Percentiles rank a stretch among this genome's conserved stretches.
These are phyloP conservation scores for Nicotiana tomentosiformis DNA, from an alignment of 257 asterid species.

Conservation along the genomic window DNA sequence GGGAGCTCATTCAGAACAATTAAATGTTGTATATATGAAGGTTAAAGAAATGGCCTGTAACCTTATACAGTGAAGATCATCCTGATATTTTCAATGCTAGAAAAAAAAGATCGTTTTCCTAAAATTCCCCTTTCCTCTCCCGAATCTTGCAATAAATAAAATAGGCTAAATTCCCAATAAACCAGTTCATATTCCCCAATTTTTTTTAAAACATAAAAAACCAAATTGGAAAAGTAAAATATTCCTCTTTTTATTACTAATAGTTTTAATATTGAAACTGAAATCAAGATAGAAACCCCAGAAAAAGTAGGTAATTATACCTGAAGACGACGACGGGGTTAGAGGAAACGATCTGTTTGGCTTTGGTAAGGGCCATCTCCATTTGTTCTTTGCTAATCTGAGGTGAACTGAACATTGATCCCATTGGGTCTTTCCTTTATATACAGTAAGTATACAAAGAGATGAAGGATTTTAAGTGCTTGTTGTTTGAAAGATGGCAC, in stretches of 20 bases:
- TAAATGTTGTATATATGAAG: not conserved
- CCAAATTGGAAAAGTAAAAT: not conserved
- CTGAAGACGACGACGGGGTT: slow-evolving; percentile 73
- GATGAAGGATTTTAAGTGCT: slow-evolving; percentile 16
- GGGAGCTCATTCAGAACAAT: not conserved
- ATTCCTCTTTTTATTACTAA: not conserved
- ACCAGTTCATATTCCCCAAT: not conserved
- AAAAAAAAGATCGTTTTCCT: not conserved
- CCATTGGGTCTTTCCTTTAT: slow-evolving; percentile 29
- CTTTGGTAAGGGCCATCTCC: slow-evolving; percentile 59
- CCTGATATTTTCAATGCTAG: not conserved
- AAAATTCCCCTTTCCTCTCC: too few relatives aligned
- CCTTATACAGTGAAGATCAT: not conserved
- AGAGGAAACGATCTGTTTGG: slow-evolving; percentile 62
- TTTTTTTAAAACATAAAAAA: not conserved
- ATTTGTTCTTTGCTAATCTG: slow-evolving; percentile 34
- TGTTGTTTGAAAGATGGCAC: slow-evolving; percentile 14
- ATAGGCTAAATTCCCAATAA: not conserved
- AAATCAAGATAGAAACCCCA: not conserved
- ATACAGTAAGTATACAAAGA: not conserved
- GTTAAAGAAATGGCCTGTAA: not conserved
- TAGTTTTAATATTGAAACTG: not conserved
- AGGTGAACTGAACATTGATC: slow-evolving; percentile 52
- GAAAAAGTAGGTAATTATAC: slow-evolving; percentile 13
- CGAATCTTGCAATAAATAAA: too few relatives aligned